Percentiles rank a stretch among this genome's conserved stretches.
Evolutionary conservation across 2,329 filamentous ascomycete genomes (phyloP).

Genomic region (Penicillium expansum): DNA sequence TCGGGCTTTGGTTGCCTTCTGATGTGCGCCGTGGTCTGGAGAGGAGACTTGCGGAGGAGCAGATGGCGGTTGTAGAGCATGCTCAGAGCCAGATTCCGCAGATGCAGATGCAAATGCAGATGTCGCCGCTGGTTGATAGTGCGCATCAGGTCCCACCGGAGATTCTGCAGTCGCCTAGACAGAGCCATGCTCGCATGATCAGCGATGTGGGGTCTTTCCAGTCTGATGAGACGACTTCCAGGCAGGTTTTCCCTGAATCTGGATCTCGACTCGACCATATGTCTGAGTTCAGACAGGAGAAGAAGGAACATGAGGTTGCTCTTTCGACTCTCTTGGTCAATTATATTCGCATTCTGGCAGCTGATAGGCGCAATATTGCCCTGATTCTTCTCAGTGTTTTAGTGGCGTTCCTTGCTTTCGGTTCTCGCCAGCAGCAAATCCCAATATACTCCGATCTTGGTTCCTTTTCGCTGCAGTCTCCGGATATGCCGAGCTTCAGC

Average conservation of each 20-base stretch:
- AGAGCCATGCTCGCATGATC: conserved; percentile 7
- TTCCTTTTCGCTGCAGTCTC: conserved; percentile 13
- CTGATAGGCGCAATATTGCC: conserved; percentile 54
- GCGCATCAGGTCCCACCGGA: background rate
- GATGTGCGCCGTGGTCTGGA: conserved; percentile 53
- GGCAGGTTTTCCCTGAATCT: conserved; percentile 7
- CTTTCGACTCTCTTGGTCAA: conserved; percentile 53
- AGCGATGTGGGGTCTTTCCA: conserved; percentile 12
- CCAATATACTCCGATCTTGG: conserved; percentile 9
- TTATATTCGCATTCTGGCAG: conserved; percentile 52
- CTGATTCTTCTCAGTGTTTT: conserved; percentile 14
- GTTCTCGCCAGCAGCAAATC: conserved; percentile 1
- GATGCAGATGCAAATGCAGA: conserved; percentile 7
- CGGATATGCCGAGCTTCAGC: background rate
- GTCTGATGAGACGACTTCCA: background rate
- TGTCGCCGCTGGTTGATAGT: background rate
- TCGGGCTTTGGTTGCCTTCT: conserved; percentile 66
- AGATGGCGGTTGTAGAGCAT: conserved; percentile 25
- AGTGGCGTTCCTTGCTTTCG: conserved; percentile 15
- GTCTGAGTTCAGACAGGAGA: conserved; percentile 8
- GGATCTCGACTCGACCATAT: conserved; percentile 4
- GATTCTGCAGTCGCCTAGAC: conserved; percentile 8
- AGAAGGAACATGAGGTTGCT: conserved; percentile 45
- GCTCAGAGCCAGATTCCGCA: conserved; percentile 3
- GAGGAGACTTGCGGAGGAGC: conserved; percentile 42